phyloP scores from a whole-genome alignment of 73 alveolate species.

The Paramecium biaurelia region DNA sequence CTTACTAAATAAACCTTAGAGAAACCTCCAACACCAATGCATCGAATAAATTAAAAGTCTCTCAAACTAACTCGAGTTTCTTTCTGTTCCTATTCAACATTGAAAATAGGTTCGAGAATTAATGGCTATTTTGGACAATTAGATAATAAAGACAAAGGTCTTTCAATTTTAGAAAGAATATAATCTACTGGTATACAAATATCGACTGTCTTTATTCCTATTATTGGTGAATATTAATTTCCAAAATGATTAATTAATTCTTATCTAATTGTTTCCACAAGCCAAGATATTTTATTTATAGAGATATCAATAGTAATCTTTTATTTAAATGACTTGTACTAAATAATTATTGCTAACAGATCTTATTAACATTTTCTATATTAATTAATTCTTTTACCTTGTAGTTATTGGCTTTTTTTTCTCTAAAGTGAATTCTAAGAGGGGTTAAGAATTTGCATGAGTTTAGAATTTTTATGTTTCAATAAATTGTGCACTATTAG shows the following conservation, averaged over 20 bases:
- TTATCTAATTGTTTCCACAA: not conserved
- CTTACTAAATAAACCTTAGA: conserved; percentile 41
- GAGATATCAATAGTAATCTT: conserved; percentile 15
- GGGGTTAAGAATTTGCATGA: not conserved
- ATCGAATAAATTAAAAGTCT: conserved; percentile 31
- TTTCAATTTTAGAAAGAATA: not conserved
- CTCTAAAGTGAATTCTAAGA: not conserved
- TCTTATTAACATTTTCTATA: not conserved
- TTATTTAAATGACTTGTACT: not conserved
- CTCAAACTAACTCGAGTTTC: not conserved
- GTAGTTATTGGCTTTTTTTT: not conserved
- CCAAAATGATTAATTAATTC: not conserved
- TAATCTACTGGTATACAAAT: conserved; percentile 1
- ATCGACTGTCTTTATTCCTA: conserved; percentile 7
- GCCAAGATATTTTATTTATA: not conserved
- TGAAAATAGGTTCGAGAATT: not conserved
- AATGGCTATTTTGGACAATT: not conserved
- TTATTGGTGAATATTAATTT: not conserved
- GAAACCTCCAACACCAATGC: conserved; percentile 58
- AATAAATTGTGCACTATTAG: conserved; percentile 9
- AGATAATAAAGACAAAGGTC: not conserved
- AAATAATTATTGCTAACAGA: not conserved
- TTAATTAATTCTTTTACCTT: not conserved
- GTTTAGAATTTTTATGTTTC: conserved; percentile 15
- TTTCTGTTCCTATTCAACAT: not conserved